Conservation (phyloP, 1,284 basidiomycete genomes). For the Ustilago hordei region DNA sequence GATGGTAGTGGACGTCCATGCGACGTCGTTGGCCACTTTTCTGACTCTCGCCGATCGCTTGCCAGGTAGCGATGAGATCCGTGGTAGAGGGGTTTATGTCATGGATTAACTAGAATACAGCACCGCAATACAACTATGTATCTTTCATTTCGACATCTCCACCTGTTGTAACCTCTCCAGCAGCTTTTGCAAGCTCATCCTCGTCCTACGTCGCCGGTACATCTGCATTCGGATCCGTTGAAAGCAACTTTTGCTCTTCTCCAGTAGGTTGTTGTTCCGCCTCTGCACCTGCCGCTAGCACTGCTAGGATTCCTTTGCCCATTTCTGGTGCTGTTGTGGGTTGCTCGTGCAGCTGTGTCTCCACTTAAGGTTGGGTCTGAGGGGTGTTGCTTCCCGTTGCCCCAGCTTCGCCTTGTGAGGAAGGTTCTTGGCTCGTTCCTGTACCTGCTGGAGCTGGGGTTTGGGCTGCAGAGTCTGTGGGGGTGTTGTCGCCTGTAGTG, state of each 20-base stretch:
- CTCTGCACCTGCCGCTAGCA: conserved; percentile 22
- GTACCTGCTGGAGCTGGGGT: conserved; percentile 16
- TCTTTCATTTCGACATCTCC: conserved; percentile 44
- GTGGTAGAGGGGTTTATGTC: neutral
- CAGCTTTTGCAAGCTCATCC: conserved; percentile 5
- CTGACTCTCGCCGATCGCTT: conserved; percentile 13
- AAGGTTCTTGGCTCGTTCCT: conserved; percentile 8
- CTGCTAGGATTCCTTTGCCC: conserved; percentile 24
- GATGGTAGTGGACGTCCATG: conserved; percentile 21
- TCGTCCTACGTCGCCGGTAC: conserved; percentile 25
- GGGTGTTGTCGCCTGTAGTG: conserved; percentile 27
- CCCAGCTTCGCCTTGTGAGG: conserved; percentile 21
- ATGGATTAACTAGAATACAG: conserved; percentile 6
- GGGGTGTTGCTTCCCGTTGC: conserved; percentile 24
- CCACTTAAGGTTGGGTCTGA: conserved; percentile 36
- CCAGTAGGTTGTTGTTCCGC: conserved; percentile 26
- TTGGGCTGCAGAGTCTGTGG: conserved; percentile 20
- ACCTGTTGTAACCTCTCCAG: neutral
- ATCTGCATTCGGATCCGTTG: conserved; percentile 15
- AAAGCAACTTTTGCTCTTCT: conserved; percentile 14
- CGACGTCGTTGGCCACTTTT: conserved; percentile 23
- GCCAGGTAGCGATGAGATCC: neutral
- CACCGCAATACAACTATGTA: neutral
- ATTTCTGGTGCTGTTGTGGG: conserved; percentile 7
- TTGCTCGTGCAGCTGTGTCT: conserved; percentile 41